Evolutionary conservation across 495 filamentous ascomycete species (phyloP).

Genomic region (Penicillium bovifimosum): DNA sequence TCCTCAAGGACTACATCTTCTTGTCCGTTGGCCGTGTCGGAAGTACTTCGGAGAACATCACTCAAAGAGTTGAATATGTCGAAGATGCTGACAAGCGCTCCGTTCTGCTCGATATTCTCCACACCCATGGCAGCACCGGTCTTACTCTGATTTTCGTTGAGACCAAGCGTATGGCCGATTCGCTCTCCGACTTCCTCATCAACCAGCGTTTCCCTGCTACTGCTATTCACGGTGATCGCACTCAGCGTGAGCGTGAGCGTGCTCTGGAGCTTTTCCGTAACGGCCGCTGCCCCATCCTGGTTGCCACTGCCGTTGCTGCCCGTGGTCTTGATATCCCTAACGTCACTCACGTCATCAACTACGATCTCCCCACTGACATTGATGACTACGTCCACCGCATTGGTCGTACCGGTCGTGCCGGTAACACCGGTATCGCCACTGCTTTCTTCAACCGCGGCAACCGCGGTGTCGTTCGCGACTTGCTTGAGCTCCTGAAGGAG

Average conservation of each 20-base stretch:
- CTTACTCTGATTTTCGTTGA: conserved; percentile 97
- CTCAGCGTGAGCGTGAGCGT: conserved; percentile 97
- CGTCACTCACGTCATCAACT: conserved; percentile 98
- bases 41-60: conserved; percentile 99
- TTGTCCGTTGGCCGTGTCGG: conserved; percentile 97
- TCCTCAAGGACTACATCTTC: conserved; percentile 98
- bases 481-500: conserved; percentile 94
- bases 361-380: conserved; percentile 96
- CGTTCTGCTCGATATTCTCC: conserved; percentile 92
- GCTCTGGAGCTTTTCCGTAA: conserved; percentile 96
- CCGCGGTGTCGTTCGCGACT: conserved; percentile 90
- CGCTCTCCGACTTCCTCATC: conserved; percentile 93
- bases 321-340: conserved; percentile 97
- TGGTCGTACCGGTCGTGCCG: conserved; percentile 98
- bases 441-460: conserved; percentile 99
- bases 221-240: conserved; percentile 96
- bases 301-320: conserved; percentile 95
- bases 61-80: conserved; percentile 96
- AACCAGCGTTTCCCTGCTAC: conserved; percentile 98
- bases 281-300: conserved; percentile 88
- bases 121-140: conserved; percentile 79
- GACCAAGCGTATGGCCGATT: conserved; percentile 99
- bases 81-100: conserved; percentile 97
- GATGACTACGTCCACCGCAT: conserved; percentile 99
- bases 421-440: conserved; percentile 96